These are phyloP conservation scores for Aureobasidium leucospermi DNA, from an alignment of 2,329 filamentous ascomycete genomes.

Conservation along the genomic window DNA sequence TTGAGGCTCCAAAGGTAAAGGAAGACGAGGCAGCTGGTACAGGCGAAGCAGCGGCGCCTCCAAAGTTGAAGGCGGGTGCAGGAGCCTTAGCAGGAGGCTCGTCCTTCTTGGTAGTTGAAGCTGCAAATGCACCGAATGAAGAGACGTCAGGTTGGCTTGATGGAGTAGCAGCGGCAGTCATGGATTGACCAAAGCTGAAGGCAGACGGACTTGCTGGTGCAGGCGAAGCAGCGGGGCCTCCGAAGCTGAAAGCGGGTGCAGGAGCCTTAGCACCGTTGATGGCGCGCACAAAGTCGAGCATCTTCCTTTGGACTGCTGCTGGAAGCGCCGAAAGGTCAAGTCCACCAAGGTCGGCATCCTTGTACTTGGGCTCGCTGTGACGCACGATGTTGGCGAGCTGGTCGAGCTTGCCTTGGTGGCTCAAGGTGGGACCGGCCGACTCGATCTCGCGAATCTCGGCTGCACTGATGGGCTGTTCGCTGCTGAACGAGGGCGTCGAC, in stretches of 20 bases:
- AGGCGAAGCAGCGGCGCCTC: not conserved
- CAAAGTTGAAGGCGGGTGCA: not conserved
- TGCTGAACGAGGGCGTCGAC: not conserved
- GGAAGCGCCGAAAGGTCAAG: not conserved
- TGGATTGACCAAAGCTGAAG: slow-evolving; percentile 8
- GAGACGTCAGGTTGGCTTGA: not conserved
- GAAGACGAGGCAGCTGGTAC: not conserved
- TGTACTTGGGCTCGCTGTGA: slow-evolving; percentile 14
- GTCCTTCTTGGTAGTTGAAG: not conserved
- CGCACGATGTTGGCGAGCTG: slow-evolving; percentile 14
- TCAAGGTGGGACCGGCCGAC: slow-evolving; percentile 9
- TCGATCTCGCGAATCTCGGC: slow-evolving; percentile 16
- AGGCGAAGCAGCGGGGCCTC: not conserved
- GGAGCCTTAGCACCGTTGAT: not conserved
- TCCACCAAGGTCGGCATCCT: slow-evolving; percentile 4
- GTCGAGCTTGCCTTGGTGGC: slow-evolving; percentile 9
- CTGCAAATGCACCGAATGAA: not conserved
- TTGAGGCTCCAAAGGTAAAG: not conserved
- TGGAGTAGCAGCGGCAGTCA: not conserved
- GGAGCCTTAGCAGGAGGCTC: not conserved
- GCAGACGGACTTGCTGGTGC: not conserved
- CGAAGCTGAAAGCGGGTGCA: slow-evolving; percentile 3
- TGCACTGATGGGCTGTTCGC: slow-evolving; percentile 5
- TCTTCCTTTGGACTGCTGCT: slow-evolving; percentile 11
- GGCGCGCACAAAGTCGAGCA: slow-evolving; percentile 15